Evolutionary conservation across 2,329 filamentous ascomycete genomes (phyloP).

Genomic region (Sporothrix luriei): DNA sequence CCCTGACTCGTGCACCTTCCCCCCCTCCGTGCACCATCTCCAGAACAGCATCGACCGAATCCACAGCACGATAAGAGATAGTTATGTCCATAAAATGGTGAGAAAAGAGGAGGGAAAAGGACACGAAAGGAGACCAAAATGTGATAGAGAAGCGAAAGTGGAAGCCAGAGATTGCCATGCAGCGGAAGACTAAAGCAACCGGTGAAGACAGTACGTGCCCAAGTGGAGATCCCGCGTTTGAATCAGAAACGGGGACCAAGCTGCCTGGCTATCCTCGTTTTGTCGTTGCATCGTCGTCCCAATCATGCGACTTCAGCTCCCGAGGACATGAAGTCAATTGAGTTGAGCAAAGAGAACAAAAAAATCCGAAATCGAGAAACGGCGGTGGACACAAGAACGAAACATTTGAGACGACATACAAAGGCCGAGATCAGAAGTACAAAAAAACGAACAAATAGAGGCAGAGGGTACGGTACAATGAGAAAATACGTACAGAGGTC

Average conservation of each 20-base stretch:
- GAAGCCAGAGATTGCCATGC: slow-evolving; percentile 4
- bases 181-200: slow-evolving; percentile 29
- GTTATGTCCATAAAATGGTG: not conserved
- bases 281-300: slow-evolving; percentile 20
- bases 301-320: slow-evolving; percentile 1
- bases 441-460: not conserved
- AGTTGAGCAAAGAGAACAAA: not conserved
- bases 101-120: not conserved
- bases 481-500: not conserved
- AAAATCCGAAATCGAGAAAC: not conserved
- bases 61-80: slow-evolving; percentile 31
- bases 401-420: not conserved
- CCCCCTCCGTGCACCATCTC: slow-evolving; percentile 15
- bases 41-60: slow-evolving; percentile 31
- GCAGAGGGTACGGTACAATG: not conserved
- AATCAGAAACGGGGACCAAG: slow-evolving; percentile 29
- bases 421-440: slow-evolving; percentile 8
- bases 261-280: slow-evolving; percentile 32
- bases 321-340: too few species aligned
- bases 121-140: too few species aligned
- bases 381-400: not conserved
- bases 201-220: slow-evolving; percentile 27
- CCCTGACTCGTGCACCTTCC: not conserved
- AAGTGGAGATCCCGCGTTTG: slow-evolving; percentile 17
- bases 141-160: not conserved